Evolutionary conservation across 805 yeast species (phyloP).

Genomic region (Candida montana): DNA sequence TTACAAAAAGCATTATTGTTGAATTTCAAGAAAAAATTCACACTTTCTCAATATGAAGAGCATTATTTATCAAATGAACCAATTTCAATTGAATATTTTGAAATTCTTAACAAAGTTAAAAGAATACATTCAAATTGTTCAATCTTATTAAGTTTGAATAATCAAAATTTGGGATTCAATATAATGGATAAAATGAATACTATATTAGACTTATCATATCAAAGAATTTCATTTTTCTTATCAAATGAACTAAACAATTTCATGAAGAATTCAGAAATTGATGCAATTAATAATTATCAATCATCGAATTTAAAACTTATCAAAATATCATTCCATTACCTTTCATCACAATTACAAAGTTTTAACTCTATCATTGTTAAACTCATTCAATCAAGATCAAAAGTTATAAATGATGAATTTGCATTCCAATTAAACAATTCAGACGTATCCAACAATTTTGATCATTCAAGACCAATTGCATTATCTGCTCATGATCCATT

Average conservation of each 20-base stretch:
- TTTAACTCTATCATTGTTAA: constrained; percentile 57
- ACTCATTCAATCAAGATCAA: constrained; percentile 67
- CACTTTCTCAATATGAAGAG: constrained; percentile 68
- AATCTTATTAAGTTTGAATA: constrained; percentile 62
- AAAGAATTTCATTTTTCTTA: constrained; percentile 44
- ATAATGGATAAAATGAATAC: constrained; percentile 55
- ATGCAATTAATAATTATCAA: constrained; percentile 13
- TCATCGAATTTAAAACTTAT: constrained; percentile 19
- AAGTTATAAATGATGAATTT: constrained; percentile 61
- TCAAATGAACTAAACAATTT: constrained; percentile 25
- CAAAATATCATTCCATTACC: constrained; percentile 29
- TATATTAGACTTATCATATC: constrained; percentile 48
- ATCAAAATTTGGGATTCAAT: constrained; percentile 58
- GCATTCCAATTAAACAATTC: constrained; percentile 42
- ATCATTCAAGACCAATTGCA: constrained; percentile 44
- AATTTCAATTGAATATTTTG: constrained; percentile 51
- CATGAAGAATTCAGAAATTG: constrained; percentile 8
- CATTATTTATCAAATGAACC: constrained; percentile 43
- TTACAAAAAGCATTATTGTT: constrained; percentile 48
- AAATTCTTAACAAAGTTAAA: constrained; percentile 55
- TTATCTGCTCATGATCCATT: constrained; percentile 74
- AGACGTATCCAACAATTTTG: constrained; percentile 12
- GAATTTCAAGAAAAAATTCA: constrained; percentile 55
- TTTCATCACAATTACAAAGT: constrained; percentile 39
- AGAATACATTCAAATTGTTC: constrained; percentile 63